phyloP scores from a whole-genome alignment of 2,329 filamentous ascomycete species.

The Fusarium sp. region DNA sequence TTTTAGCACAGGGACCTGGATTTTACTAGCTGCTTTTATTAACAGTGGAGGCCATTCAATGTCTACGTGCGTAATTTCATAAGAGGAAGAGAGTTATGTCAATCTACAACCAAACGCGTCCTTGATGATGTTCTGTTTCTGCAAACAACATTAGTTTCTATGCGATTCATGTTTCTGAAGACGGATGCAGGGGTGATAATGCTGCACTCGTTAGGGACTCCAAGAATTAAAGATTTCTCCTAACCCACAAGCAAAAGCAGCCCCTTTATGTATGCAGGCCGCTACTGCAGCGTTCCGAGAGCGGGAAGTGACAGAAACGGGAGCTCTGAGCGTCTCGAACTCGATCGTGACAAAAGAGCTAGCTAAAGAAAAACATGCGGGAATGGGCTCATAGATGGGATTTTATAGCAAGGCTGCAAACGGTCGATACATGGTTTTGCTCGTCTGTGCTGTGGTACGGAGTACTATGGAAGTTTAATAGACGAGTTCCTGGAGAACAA shows the following conservation, averaged over 20 bases:
- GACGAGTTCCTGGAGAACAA: constrained; percentile 20
- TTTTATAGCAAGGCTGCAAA: constrained; percentile 11
- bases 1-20: constrained; percentile 22
- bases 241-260: constrained; percentile 16
- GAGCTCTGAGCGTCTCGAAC: constrained; percentile 31
- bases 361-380: constrained; percentile 16
- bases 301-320: constrained; percentile 40
- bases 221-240: constrained; percentile 8
- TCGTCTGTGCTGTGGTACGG: not conserved
- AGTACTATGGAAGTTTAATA: not conserved
- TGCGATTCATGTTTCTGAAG: not conserved
- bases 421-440: constrained; percentile 7
- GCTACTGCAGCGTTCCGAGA: constrained; percentile 42
- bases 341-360: constrained; percentile 7
- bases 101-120: constrained; percentile 10
- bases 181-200: constrained; percentile 5
- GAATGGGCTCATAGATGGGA: constrained; percentile 24
- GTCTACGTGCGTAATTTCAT: constrained; percentile 3
- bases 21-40: constrained; percentile 15
- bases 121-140: constrained; percentile 1
- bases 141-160: not conserved
- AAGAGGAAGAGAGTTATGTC: constrained; percentile 12
- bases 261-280: constrained; percentile 41
- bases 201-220: constrained; percentile 8
- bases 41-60: constrained; percentile 11